Evolutionary conservation across 2,329 filamentous ascomycete genomes (phyloP).

Genomic region (Fusarium sp.): DNA sequence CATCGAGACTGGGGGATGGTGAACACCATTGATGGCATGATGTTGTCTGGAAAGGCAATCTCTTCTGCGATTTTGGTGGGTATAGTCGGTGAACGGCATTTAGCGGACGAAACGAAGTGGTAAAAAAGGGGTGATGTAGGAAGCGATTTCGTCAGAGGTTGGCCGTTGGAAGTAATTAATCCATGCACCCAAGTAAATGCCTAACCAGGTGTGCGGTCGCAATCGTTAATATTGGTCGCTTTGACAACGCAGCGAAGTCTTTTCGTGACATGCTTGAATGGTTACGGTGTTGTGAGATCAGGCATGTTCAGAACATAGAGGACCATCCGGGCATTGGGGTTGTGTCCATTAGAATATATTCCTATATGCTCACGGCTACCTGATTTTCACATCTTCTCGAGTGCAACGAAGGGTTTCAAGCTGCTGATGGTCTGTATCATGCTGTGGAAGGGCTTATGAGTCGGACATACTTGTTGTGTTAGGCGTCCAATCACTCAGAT

Average conservation of each 20-base stretch:
- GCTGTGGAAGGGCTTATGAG: neutral
- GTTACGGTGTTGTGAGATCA: neutral
- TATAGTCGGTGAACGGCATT: neutral
- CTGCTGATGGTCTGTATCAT: neutral
- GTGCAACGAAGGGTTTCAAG: neutral
- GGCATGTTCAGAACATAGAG: neutral
- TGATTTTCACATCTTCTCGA: neutral
- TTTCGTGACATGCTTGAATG: neutral
- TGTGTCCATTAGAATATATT: neutral
- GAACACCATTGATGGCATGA: neutral
- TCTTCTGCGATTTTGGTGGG: neutral
- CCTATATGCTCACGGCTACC: neutral
- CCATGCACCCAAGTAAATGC: neutral
- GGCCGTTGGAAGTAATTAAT: neutral
- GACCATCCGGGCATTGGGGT: neutral
- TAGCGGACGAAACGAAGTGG: neutral
- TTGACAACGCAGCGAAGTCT: neutral
- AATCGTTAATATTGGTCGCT: neutral
- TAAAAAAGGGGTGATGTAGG: slow-evolving; percentile 5
- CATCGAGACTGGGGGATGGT: slow-evolving; percentile 31
- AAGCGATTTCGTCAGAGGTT: slow-evolving; percentile 22
- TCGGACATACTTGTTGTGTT: neutral
- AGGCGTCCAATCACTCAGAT: neutral
- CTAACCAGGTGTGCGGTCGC: neutral
- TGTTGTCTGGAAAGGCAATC: neutral